These are phyloP conservation scores for Quercus aquifolioides DNA, from an alignment of 306 rosid genomes.

Conservation along the genomic window DNA sequence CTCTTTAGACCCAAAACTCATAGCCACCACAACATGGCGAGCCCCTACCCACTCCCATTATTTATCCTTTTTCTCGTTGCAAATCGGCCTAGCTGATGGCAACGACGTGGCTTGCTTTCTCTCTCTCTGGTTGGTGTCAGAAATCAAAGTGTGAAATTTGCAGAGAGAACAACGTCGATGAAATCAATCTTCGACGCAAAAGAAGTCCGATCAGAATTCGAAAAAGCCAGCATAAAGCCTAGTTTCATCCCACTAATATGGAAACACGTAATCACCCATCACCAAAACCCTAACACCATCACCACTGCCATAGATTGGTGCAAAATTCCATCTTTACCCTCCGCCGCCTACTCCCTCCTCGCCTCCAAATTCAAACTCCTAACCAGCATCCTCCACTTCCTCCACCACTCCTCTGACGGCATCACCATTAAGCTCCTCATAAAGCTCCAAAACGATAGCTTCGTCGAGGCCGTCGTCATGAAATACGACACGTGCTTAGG, in stretches of 20 bases:
- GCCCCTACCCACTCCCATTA: too few relatives aligned
- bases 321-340: slow-evolving; percentile 62
- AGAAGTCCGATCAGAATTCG: slow-evolving; percentile 50
- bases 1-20: too few relatives aligned
- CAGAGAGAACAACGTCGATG: slow-evolving; percentile 31
- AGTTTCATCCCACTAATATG: slow-evolving; percentile 64
- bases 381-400: slow-evolving; percentile 72
- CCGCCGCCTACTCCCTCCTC: slow-evolving; percentile 59
- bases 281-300: background rate
- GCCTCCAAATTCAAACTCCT: slow-evolving; percentile 63
- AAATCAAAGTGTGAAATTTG: background rate
- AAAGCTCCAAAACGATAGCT: slow-evolving; percentile 66
- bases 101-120: too few relatives aligned
- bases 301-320: slow-evolving; percentile 26
- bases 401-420: slow-evolving; percentile 64
- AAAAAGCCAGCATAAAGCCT: slow-evolving; percentile 40
- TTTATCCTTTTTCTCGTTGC: too few relatives aligned
- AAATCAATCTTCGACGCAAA: slow-evolving; percentile 79
- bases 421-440: slow-evolving; percentile 85
- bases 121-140: background rate
- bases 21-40: too few relatives aligned
- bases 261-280: slow-evolving; percentile 43
- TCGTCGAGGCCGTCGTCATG: slow-evolving; percentile 93
- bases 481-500: slow-evolving; percentile 79
- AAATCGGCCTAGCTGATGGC: too few relatives aligned